A percentile compares a stretch with the other conserved stretches of the same genome.
Conservation (phyloP, 345 rosid species). For the Brassica carinata region DNA sequence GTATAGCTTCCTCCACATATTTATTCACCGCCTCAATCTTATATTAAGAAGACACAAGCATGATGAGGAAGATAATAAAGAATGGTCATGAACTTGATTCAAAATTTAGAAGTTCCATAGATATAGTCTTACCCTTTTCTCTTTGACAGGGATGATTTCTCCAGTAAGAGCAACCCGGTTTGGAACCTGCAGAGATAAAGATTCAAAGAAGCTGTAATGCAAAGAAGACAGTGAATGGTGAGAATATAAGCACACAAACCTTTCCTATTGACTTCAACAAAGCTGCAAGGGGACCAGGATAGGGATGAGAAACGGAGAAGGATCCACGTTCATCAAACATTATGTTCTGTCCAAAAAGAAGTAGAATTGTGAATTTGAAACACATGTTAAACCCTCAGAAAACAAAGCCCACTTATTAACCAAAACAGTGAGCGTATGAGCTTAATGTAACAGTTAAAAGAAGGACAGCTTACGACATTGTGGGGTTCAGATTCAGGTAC, state of each 20-base stretch:
- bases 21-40: constrained; percentile 40
- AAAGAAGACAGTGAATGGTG: constrained; percentile 16
- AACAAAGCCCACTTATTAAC: not conserved
- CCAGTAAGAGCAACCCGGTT: constrained; percentile 77
- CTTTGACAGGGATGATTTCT: constrained; percentile 65
- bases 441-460: not conserved
- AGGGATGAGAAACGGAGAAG: constrained; percentile 65
- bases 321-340: constrained; percentile 86
- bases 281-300: constrained; percentile 66
- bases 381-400: not conserved
- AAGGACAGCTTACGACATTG: constrained; percentile 62
- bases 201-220: constrained; percentile 3
- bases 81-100: not conserved
- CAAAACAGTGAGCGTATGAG: not conserved
- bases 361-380: not conserved
- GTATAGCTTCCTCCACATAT: constrained; percentile 55
- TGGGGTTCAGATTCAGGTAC: constrained; percentile 75
- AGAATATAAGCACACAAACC: constrained; percentile 49
- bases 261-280: constrained; percentile 58
- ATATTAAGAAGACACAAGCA: constrained; percentile 3
- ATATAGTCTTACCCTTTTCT: constrained; percentile 54
- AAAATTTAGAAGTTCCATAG: not conserved
- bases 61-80: constrained; percentile 4
- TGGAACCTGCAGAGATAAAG: constrained; percentile 61
- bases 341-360: constrained; percentile 55